Conservation (phyloP, 805 yeast species). For the Yarrowia sp. region DNA sequence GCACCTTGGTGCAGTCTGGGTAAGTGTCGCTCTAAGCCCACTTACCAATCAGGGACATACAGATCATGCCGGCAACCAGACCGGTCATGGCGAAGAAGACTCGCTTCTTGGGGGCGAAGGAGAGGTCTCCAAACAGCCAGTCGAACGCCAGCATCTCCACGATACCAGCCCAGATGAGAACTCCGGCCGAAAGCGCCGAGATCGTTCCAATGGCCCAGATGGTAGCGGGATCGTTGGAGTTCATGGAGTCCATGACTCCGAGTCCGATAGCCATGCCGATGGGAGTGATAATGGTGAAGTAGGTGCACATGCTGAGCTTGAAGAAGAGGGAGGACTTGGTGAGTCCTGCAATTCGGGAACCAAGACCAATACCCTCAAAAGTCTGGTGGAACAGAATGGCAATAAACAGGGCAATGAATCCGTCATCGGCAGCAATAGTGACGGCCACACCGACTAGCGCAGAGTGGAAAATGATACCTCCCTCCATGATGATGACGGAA, state of each 20-base stretch:
- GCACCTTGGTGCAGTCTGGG: neutral
- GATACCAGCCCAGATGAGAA: conserved; percentile 71
- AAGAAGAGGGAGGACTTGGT: conserved; percentile 56
- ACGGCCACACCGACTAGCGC: conserved; percentile 67
- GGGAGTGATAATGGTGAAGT: conserved; percentile 69
- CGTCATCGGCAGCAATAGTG: conserved; percentile 62
- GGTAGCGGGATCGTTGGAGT: conserved; percentile 66
- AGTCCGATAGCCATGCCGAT: conserved; percentile 75
- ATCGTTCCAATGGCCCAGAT: conserved; percentile 70
- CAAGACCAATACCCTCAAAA: conserved; percentile 82
- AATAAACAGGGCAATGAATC: conserved; percentile 63
- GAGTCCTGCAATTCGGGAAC: conserved; percentile 69
- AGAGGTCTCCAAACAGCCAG: conserved; percentile 66
- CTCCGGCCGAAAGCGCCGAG: conserved; percentile 75
- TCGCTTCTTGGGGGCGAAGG: conserved; percentile 60
- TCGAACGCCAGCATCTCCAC: conserved; percentile 81
- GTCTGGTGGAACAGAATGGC: conserved; percentile 72
- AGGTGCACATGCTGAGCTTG: conserved; percentile 45
- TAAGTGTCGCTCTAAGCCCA: conserved; percentile 60
- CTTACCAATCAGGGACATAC: conserved; percentile 78
- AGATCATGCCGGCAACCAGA: conserved; percentile 62
- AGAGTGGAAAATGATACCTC: conserved; percentile 70
- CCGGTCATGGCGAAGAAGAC: conserved; percentile 61
- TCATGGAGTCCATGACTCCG: conserved; percentile 69
- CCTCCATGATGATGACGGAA: conserved; percentile 53